These are phyloP conservation scores for Rhizopus sp. DNA, from an alignment of 371 early-diverging fungal genomes.

Conservation along the genomic window DNA sequence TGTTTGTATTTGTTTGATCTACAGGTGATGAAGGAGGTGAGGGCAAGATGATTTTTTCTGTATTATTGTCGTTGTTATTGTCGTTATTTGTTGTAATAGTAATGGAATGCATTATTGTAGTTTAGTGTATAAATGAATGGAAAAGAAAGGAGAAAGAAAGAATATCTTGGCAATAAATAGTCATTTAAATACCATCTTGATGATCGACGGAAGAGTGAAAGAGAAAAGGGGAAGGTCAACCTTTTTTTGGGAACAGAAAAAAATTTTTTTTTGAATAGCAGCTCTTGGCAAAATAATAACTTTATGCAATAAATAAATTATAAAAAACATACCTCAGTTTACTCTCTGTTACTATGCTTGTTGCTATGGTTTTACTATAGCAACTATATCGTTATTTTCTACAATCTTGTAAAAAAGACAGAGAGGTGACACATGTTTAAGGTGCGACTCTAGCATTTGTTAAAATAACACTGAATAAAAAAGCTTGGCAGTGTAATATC, in stretches of 20 bases:
- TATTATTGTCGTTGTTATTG: neutral
- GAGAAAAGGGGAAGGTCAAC: neutral
- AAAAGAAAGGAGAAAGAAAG: constrained; percentile 1
- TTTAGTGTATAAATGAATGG: neutral
- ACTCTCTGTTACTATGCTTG: no score
- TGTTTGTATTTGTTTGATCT: constrained; percentile 4
- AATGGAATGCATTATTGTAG: constrained; percentile 15
- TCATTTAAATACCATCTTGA: neutral
- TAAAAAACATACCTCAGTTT: no score
- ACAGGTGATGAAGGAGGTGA: constrained; percentile 39
- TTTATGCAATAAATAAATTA: no score
- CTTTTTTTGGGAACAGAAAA: neutral
- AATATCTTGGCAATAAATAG: neutral
- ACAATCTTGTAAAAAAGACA: no score
- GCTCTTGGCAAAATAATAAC: constrained; percentile 1
- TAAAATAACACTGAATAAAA: no score
- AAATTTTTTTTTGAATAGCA: neutral
- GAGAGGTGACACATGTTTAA: no score
- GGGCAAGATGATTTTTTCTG: constrained; percentile 18
- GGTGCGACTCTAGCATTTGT: no score
- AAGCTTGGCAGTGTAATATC: no score
- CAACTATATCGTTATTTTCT: no score
- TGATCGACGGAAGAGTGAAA: constrained; percentile 1
- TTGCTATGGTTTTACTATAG: no score
- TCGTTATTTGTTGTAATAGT: neutral